Base-by-base conservation (phyloP, 805 yeast genomes). In the Sungouiella blattae region DNA sequence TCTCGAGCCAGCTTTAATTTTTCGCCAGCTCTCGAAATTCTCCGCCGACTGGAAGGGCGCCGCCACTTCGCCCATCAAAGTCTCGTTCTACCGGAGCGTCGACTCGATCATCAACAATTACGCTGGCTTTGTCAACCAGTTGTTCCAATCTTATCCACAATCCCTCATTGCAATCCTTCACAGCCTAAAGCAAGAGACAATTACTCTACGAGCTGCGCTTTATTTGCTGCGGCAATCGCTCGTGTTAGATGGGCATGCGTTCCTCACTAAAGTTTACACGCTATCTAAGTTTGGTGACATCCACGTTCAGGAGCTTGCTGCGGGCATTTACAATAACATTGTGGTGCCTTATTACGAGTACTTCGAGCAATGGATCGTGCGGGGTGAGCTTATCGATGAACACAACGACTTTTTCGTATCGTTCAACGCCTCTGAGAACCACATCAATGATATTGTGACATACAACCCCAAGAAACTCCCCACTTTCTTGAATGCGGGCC, bases 1-100 rank as follows among this genome's bases (percentile, higher is more conserved):
- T 1, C 62, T 82, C 26, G 96, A 88, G 55, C 83, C 87, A 1
- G 91, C 86, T 0, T 58, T 88, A 22, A 59, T 87, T 3, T 86
- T 75, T 57, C 69, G 71, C 33, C 55, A 64, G 28, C 57, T 87
- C 23, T 57, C 54, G 4, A 37, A 33, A 11, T 47, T 51, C 14
- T 43, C 71, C 9, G 62, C 47, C 15, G 32, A 49, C 28, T 55
- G 43, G 11, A 57, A 44, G 46, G 59, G 39, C 37, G 49, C 46
- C 4, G 45, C 52, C 14, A 42, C 53, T 16, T 73, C 83, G 3
- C 80, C 84, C 6, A 68, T 83, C 11, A 76, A 75, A 40, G 78
- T 77, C 25, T 83, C 95, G 1, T 75, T 82, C 28, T 41, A 72
- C 5, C 64, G 80, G 12, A 69, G 70, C 18, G 54, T 80, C 4